Base-by-base conservation (phyloP, 1,284 basidiomycete species). In the Polyporus tsugae region DNA sequence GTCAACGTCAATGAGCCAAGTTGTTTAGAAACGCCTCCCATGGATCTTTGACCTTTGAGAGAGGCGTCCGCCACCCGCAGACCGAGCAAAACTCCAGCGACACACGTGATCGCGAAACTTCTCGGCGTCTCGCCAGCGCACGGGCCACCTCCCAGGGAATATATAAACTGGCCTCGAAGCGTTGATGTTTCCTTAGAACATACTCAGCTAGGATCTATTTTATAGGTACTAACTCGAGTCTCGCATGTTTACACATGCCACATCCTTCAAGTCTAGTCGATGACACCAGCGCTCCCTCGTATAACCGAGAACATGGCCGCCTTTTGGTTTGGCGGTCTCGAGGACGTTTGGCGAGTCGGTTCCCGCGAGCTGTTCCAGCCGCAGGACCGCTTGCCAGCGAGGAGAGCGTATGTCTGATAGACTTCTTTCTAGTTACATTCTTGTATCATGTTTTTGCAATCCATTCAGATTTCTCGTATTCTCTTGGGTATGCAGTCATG, bases 151-250 rank as follows among this genome's bases (percentile, higher is more conserved):
- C n/a, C 6, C n/a, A 5, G 6, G 13, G 13, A 13, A 55, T 84
- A 85, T 87, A 88, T 79, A 79, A 53, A 64, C 72, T 36, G 11
- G 11, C 4, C 53, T 4, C 1, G 70, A 60, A 35, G 65, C 73
- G 66, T 69, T 9, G 63, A 2, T 59, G 72, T 80, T 83, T 85
- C 86, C 75, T 82, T 71, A 90, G 91, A 92, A 91, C 91, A 92
- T 92, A 92, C 91, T 92, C 91, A 91, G 85, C 86, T 87, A 92
- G 91, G 91, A 92, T 92, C 91, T 92, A 86, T 92, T 92, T 87
- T 89, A 92, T 90, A 92, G 91, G 89, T 89, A 90, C 91, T 92
- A 90, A 92, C 91, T 90, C 89, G 85, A 91, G 89, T 92, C 89
- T 91, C 88, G 91, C 91, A 91, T 91, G 90, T 92, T 90, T 91